These are phyloP conservation scores for Calophaca sinica DNA, from an alignment of 306 rosid species.

Conservation along the genomic window DNA sequence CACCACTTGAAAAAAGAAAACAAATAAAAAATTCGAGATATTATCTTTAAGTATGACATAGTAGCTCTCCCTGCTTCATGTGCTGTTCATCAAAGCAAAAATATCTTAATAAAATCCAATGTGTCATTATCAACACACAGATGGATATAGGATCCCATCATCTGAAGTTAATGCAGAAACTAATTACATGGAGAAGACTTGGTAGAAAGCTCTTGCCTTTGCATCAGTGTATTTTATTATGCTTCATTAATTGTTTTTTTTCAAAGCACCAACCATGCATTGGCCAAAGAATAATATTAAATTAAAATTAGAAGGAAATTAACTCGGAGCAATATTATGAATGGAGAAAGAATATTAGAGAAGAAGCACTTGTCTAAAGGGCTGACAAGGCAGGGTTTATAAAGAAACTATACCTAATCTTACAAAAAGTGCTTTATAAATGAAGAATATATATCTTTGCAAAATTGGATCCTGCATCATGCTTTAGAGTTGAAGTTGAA, in stretches of 20 bases:
- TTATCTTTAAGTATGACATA: conserved; percentile 1
- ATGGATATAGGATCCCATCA: conserved; percentile 41
- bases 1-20: conserved; percentile 7
- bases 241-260: conserved; percentile 33
- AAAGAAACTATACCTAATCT: conserved; percentile 45
- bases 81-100: conserved; percentile 30
- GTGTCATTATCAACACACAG: not conserved
- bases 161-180: conserved; percentile 13
- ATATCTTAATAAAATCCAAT: conserved; percentile 14
- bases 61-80: conserved; percentile 17
- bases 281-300: conserved; percentile 40
- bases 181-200: conserved; percentile 15
- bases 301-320: conserved; percentile 13
- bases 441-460: conserved; percentile 48
- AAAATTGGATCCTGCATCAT: conserved; percentile 42
- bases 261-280: conserved; percentile 41
- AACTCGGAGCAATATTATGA: not conserved
- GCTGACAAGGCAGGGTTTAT: conserved; percentile 50
- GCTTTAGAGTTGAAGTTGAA: conserved; percentile 15
- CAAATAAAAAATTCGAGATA: not conserved
- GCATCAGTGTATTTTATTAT: conserved; percentile 21
- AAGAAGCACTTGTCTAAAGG: conserved; percentile 50
- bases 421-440: conserved; percentile 50
- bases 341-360: conserved; percentile 51
- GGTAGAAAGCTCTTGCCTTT: conserved; percentile 26